A percentile compares a stretch with the other conserved stretches of the same genome.
Evolutionary conservation across 345 rosid species (phyloP).

Genomic region (Eucalyptus pauciflora): DNA sequence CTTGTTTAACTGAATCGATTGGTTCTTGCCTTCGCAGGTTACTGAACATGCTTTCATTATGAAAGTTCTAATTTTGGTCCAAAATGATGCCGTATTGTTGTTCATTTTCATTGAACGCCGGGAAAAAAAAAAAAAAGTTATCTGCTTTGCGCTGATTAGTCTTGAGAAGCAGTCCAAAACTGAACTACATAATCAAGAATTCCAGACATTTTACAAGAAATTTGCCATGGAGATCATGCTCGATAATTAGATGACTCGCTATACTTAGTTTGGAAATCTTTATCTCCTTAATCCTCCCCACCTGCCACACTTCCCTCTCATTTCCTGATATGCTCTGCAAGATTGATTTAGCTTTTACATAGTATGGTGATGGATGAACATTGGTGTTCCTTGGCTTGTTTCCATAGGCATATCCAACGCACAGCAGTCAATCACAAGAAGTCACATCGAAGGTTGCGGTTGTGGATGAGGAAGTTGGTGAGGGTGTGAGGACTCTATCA

Average conservation of each 20-base stretch:
- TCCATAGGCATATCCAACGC: constrained; percentile 16
- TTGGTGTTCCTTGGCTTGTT: background rate
- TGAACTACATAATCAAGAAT: background rate
- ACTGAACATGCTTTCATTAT: background rate
- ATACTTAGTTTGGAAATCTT: background rate
- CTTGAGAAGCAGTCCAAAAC: background rate
- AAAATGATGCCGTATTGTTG: background rate
- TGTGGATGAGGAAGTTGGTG: constrained; percentile 37
- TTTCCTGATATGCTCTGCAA: background rate
- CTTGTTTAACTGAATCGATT: background rate
- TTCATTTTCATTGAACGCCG: background rate
- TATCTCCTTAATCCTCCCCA: background rate
- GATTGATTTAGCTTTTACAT: background rate
- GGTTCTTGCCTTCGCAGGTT: background rate
- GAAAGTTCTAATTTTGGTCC: background rate
- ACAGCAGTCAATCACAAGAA: constrained; percentile 54
- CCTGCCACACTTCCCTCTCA: background rate
- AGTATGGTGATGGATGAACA: background rate
- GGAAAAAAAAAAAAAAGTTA: background rate
- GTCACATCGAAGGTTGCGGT: constrained; percentile 24
- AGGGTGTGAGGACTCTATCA: constrained; percentile 29
- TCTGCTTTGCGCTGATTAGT: background rate
- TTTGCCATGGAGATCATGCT: background rate
- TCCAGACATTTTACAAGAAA: background rate
- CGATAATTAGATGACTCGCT: background rate